A percentile compares a stretch with the other conserved stretches of the same genome.
Evolutionary conservation across 2,329 filamentous ascomycete species (phyloP).

Genomic region (Fusarium kyushuense): DNA sequence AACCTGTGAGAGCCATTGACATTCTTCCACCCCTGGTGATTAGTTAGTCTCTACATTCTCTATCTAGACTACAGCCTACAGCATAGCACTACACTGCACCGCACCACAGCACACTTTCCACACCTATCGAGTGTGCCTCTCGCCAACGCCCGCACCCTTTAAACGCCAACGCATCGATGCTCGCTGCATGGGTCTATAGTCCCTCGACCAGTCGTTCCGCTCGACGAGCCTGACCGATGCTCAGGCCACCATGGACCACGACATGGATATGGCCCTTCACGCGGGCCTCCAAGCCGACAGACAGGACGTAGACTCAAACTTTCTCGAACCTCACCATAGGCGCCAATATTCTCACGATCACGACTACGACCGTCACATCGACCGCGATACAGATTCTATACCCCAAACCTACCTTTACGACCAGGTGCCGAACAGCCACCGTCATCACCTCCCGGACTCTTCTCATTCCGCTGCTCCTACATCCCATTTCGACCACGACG

Average conservation of each 20-base stretch:
- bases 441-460: conserved; percentile 36
- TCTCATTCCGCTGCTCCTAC: conserved; percentile 37
- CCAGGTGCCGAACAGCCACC: conserved; percentile 38
- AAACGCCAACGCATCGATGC: conserved; percentile 62
- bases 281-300: conserved; percentile 48
- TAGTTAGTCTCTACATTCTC: not conserved
- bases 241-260: conserved; percentile 62
- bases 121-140: conserved; percentile 43
- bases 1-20: conserved; percentile 39
- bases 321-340: conserved; percentile 46
- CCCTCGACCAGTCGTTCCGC: conserved; percentile 57
- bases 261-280: conserved; percentile 52
- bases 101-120: conserved; percentile 31
- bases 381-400: conserved; percentile 25
- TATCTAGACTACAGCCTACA: not conserved
- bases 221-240: conserved; percentile 59
- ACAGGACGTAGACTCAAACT: conserved; percentile 43
- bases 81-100: not conserved
- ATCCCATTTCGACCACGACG: conserved; percentile 31
- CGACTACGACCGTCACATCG: conserved; percentile 47
- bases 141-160: conserved; percentile 51
- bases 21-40: conserved; percentile 33
- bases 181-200: conserved; percentile 59
- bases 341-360: conserved; percentile 48
- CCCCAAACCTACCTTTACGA: conserved; percentile 44